A percentile compares a stretch with the other conserved stretches of the same genome.
Evolutionary conservation across 345 rosid species (phyloP).

Genomic region (Eucalyptus curtisii): DNA sequence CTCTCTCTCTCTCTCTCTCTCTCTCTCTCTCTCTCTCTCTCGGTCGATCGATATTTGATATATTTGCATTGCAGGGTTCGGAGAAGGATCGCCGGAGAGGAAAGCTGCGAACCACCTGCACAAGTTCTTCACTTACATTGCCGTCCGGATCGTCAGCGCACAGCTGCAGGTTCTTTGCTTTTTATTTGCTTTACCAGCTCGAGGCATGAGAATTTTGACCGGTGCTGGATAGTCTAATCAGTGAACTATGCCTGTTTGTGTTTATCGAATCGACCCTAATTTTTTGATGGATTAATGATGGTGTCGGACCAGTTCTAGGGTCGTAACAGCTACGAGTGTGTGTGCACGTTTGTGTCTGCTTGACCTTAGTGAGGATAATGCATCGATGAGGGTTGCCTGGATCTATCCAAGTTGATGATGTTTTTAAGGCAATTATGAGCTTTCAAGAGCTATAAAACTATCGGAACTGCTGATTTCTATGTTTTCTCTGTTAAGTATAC

Average conservation of each 20-base stretch:
- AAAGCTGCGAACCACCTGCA: conserved; percentile 70
- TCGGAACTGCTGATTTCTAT: background rate
- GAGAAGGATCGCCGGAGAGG: conserved; percentile 88
- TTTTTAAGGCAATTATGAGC: background rate
- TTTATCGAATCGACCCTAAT: background rate
- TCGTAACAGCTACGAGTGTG: background rate
- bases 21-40: background rate
- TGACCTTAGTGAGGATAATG: background rate
- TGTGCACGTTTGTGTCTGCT: background rate
- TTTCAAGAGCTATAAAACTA: background rate
- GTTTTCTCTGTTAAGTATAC: background rate
- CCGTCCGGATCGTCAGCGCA: conserved; percentile 63
- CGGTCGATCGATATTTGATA: background rate
- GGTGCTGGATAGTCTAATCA: background rate
- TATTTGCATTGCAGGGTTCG: conserved; percentile 33
- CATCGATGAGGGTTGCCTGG: background rate
- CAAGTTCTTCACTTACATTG: conserved; percentile 62
- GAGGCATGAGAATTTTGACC: background rate
- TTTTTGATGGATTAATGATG: background rate
- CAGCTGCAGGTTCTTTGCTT: conserved; percentile 53
- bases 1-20: background rate
- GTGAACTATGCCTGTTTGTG: background rate
- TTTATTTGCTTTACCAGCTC: background rate
- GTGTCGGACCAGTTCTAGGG: background rate
- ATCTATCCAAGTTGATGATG: background rate